These are phyloP conservation scores for Metschnikowia reukaufii DNA, from an alignment of 805 yeast species.

Conservation along the genomic window DNA sequence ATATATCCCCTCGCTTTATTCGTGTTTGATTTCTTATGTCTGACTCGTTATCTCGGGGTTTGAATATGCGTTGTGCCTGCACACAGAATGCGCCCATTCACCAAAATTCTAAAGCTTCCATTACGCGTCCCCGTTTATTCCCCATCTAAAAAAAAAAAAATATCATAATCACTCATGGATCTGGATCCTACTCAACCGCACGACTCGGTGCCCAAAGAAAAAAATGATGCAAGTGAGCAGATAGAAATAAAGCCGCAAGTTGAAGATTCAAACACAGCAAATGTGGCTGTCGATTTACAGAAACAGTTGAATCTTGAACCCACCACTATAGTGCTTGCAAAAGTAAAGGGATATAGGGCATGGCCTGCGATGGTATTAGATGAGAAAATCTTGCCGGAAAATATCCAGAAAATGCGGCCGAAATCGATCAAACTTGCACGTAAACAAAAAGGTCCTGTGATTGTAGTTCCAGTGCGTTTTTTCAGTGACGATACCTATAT, in stretches of 20 bases:
- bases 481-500: slow-evolving; percentile 71
- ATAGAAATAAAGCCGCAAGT: background rate
- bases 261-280: background rate
- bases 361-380: slow-evolving; percentile 89
- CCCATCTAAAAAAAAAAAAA: background rate
- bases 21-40: too few species aligned
- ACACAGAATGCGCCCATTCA: background rate
- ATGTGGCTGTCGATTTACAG: slow-evolving; percentile 11
- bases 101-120: background rate
- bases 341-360: slow-evolving; percentile 82
- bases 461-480: slow-evolving; percentile 55
- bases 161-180: background rate
- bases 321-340: slow-evolving; percentile 53
- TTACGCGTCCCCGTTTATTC: background rate
- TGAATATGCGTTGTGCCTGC: too few species aligned
- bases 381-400: slow-evolving; percentile 56
- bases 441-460: slow-evolving; percentile 17
- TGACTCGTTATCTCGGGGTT: too few species aligned
- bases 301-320: slow-evolving; percentile 18
- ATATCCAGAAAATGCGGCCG: slow-evolving; percentile 52
- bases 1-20: too few species aligned
- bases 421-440: slow-evolving; percentile 34
- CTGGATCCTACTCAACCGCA: background rate
- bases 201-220: background rate
- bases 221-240: background rate